A percentile compares a stretch with the other conserved stretches of the same genome.
Conservation (phyloP, 805 yeast species). For the Cyberlindnera veronae region DNA sequence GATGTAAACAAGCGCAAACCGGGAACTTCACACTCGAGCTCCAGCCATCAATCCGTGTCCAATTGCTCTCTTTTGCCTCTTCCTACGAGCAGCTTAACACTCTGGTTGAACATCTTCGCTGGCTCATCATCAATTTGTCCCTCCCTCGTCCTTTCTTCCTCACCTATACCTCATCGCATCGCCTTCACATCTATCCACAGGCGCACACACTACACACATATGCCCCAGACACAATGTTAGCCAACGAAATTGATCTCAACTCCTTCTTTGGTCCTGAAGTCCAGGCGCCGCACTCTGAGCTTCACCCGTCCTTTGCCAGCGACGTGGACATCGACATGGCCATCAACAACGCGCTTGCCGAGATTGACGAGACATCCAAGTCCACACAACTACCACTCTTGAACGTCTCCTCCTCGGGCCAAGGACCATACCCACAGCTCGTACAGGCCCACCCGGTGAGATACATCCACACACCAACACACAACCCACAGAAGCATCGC, state of each 20-base stretch:
- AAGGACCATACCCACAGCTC: neutral
- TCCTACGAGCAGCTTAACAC: too few species aligned
- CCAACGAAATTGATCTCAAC: slow-evolving; percentile 13
- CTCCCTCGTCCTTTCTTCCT: neutral
- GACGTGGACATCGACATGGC: slow-evolving; percentile 14
- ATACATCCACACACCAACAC: too few species aligned
- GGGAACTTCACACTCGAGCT: neutral
- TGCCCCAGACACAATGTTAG: slow-evolving; percentile 3
- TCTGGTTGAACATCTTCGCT: too few species aligned
- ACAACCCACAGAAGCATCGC: neutral
- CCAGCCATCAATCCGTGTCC: too few species aligned
- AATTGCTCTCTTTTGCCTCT: too few species aligned
- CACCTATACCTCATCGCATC: neutral
- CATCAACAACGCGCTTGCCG: slow-evolving; percentile 14
- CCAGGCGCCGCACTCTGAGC: neutral
- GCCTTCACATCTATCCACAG: neutral
- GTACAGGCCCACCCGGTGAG: neutral
- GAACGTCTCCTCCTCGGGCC: neutral
- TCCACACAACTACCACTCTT: neutral
- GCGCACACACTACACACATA: neutral
- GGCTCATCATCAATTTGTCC: neutral
- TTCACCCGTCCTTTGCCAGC: neutral
- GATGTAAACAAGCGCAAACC: neutral
- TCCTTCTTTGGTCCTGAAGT: slow-evolving; percentile 8
- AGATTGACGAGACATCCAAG: slow-evolving; percentile 12